Conservation (phyloP, 2,329 filamentous ascomycete genomes). For the Phialophora tarda region DNA sequence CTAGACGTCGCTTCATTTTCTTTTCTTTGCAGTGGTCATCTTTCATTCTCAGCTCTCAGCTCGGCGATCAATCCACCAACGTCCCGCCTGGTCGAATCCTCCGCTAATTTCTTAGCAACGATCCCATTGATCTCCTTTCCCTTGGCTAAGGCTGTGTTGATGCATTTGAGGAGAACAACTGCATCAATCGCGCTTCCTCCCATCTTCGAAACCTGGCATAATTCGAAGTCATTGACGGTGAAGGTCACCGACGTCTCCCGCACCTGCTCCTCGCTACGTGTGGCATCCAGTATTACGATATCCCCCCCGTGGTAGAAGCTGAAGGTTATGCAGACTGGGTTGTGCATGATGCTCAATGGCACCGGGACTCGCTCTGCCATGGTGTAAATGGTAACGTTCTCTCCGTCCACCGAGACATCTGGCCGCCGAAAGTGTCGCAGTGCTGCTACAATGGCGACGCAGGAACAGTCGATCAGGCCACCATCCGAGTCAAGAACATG, state of each 20-base stretch:
- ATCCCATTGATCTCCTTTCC: conserved; percentile 78
- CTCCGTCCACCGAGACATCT: conserved; percentile 84
- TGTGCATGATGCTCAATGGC: conserved; percentile 86
- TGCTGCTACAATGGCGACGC: conserved; percentile 84
- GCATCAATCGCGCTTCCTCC: conserved; percentile 85
- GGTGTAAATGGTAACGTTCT: conserved; percentile 82
- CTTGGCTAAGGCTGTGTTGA: conserved; percentile 74
- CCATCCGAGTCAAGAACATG: conserved; percentile 92
- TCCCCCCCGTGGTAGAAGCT: conserved; percentile 70
- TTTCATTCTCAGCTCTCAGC: conserved; percentile 82
- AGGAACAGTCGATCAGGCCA: conserved; percentile 83
- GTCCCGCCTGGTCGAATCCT: conserved; percentile 78
- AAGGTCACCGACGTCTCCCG: conserved; percentile 74
- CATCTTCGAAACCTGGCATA: conserved; percentile 89
- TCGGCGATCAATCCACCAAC: conserved; percentile 80
- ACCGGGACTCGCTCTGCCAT: conserved; percentile 87
- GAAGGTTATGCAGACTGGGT: conserved; percentile 89
- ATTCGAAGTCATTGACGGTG: conserved; percentile 88
- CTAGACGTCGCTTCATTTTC: background rate
- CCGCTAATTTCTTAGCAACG: conserved; percentile 73
- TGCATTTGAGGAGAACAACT: conserved; percentile 75
- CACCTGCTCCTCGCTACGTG: conserved; percentile 56
- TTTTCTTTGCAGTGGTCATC: conserved; percentile 54
- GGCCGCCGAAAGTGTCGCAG: conserved; percentile 90
- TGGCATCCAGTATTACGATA: conserved; percentile 53